phyloP scores from a whole-genome alignment of 169 alveolate genomes.

The Blepharisma undulans region DNA sequence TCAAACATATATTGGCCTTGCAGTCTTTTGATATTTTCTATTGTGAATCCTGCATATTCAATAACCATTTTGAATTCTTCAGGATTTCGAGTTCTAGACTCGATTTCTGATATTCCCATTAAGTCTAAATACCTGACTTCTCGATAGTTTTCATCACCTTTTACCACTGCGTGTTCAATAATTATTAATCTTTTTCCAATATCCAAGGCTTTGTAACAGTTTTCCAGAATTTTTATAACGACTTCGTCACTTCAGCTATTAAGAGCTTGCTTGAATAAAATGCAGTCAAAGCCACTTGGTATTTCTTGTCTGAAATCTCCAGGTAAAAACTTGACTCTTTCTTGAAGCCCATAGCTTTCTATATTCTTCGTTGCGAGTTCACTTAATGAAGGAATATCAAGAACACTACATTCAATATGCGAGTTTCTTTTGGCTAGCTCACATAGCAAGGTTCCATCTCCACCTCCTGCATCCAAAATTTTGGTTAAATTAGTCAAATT shows the following conservation, averaged over 20 bases:
- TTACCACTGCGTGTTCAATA: not conserved
- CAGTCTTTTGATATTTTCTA: not conserved
- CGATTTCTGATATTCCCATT: not conserved
- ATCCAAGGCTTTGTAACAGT: not conserved
- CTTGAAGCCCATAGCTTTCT: not conserved
- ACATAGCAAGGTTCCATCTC: not conserved
- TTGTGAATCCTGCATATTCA: not conserved
- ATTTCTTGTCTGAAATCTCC: constrained; percentile 7
- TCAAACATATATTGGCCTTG: not conserved
- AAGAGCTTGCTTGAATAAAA: not conserved
- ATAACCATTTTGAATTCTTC: not conserved
- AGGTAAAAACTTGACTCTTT: not conserved
- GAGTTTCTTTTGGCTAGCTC: not conserved
- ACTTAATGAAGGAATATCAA: not conserved
- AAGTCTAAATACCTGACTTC: not conserved
- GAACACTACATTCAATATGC: not conserved
- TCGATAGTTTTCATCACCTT: not conserved
- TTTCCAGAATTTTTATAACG: not conserved
- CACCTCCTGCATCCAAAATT: constrained; percentile 13
- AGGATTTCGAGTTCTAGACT: not conserved
- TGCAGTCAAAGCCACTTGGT: constrained; percentile 7
- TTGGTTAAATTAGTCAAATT: not conserved
- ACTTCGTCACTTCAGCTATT: constrained; percentile 1
- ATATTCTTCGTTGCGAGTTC: not conserved
- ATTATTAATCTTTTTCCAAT: not conserved